Conservation (phyloP, 1,284 basidiomycete genomes). For the Leccinum solheimii region DNA sequence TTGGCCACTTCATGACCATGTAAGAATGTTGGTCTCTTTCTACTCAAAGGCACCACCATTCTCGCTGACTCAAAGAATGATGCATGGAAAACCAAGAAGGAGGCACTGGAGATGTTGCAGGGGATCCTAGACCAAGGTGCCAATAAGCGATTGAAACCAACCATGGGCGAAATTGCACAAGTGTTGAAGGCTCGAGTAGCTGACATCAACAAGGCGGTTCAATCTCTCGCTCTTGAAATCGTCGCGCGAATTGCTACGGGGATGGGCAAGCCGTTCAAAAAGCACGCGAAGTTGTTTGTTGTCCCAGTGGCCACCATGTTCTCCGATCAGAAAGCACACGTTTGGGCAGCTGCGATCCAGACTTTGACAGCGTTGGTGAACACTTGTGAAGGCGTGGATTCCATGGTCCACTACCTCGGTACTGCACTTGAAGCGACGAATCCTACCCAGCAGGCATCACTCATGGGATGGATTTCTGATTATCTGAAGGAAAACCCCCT, state of each 20-base stretch:
- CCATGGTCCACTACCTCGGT: slow-evolving; percentile 77
- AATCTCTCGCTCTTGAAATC: slow-evolving; percentile 87
- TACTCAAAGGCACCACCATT: slow-evolving; percentile 85
- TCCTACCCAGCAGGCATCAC: slow-evolving; percentile 82
- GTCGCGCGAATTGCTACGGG: slow-evolving; percentile 87
- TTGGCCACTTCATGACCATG: no score
- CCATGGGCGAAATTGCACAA: slow-evolving; percentile 89
- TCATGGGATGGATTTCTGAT: slow-evolving; percentile 84
- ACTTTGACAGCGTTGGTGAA: slow-evolving; percentile 84
- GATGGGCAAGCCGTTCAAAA: slow-evolving; percentile 96
- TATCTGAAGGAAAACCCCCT: slow-evolving; percentile 73
- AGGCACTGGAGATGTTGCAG: slow-evolving; percentile 86
- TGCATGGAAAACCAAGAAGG: slow-evolving; percentile 97
- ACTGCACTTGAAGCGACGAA: slow-evolving; percentile 85
- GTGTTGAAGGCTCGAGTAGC: slow-evolving; percentile 87
- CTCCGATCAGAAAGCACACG: slow-evolving; percentile 90
- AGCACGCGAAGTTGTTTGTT: slow-evolving; percentile 77
- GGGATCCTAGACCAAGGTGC: slow-evolving; percentile 84
- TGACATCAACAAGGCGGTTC: slow-evolving; percentile 95
- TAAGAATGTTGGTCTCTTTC: slow-evolving; percentile 7
- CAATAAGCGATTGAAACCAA: slow-evolving; percentile 90
- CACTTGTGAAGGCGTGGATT: slow-evolving; percentile 82
- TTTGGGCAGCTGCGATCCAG: slow-evolving; percentile 76
- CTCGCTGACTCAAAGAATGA: slow-evolving; percentile 85
- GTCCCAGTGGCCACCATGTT: slow-evolving; percentile 82